These are phyloP conservation scores for Pugionium cornutum DNA, from an alignment of 345 rosid genomes.

Conservation along the genomic window DNA sequence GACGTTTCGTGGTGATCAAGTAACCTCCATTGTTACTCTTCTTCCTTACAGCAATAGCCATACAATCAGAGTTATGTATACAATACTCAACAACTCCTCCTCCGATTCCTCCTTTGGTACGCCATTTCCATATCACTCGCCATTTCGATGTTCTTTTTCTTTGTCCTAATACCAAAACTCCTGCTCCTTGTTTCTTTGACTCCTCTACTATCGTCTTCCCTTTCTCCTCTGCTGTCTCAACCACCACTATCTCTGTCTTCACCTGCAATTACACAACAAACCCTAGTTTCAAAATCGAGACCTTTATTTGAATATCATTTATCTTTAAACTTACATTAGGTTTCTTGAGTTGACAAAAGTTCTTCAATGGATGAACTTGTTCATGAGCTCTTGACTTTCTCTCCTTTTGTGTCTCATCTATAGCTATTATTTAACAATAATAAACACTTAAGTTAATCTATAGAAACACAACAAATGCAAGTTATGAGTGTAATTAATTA, in stretches of 20 bases:
- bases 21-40: slow-evolving; percentile 93
- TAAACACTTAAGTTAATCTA: not conserved
- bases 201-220: slow-evolving; percentile 83
- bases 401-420: slow-evolving; percentile 53
- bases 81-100: slow-evolving; percentile 76
- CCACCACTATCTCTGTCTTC: slow-evolving; percentile 61
- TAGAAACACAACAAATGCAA: slow-evolving; percentile 9
- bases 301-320: no score
- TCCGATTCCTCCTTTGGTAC: slow-evolving; percentile 35
- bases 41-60: slow-evolving; percentile 93
- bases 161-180: slow-evolving; percentile 78
- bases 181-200: slow-evolving; percentile 71
- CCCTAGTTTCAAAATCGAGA: no score
- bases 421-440: slow-evolving; percentile 11
- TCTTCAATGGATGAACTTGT: slow-evolving; percentile 64
- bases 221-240: slow-evolving; percentile 79
- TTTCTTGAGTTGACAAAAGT: slow-evolving; percentile 69
- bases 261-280: slow-evolving; percentile 44
- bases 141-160: slow-evolving; percentile 72
- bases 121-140: slow-evolving; percentile 87
- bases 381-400: slow-evolving; percentile 59
- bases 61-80: slow-evolving; percentile 83
- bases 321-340: slow-evolving; percentile 60
- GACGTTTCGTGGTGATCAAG: slow-evolving; percentile 94
- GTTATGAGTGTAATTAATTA: slow-evolving; percentile 14